Percentiles rank a stretch among this genome's conserved stretches.
Conservation (phyloP, 768 basidiomycete genomes). For the Termitomyces sp. region DNA sequence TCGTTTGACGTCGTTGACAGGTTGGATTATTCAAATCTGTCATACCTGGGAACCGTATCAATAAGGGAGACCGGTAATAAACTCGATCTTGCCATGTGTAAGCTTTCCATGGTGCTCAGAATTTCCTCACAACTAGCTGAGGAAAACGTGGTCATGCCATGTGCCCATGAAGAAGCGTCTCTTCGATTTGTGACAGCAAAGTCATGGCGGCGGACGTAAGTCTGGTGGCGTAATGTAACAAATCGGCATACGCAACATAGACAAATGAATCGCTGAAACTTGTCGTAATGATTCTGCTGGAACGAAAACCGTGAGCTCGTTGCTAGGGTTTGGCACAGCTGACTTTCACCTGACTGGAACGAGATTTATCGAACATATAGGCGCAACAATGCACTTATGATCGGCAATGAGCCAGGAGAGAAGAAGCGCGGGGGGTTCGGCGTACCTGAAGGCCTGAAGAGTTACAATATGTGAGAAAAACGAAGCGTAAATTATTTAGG, state of each 20-base stretch:
- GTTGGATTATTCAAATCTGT: constrained; percentile 1
- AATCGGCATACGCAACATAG: background rate
- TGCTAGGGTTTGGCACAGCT: background rate
- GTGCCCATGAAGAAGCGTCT: background rate
- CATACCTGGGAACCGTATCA: constrained; percentile 5
- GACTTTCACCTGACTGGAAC: background rate
- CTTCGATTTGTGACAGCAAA: background rate
- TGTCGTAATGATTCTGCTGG: background rate
- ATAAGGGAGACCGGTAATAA: constrained; percentile 6
- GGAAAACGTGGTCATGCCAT: constrained; percentile 7
- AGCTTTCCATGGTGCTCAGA: constrained; percentile 2
- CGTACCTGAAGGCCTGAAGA: constrained; percentile 12
- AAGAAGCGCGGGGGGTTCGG: background rate
- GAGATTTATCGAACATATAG: background rate
- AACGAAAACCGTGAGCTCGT: background rate
- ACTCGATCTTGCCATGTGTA: constrained; percentile 2
- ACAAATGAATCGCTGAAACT: background rate
- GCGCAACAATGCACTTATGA: background rate
- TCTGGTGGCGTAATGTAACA: constrained; percentile 2
- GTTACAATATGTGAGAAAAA: constrained; percentile 5
- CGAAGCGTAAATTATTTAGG: constrained; percentile 1
- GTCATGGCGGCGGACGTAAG: background rate
- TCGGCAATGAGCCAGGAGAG: background rate
- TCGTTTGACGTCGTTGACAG: constrained; percentile 8
- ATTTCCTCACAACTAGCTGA: background rate